A percentile compares a stretch with the other conserved stretches of the same genome.
phyloP scores from a whole-genome alignment of 2,329 filamentous ascomycete genomes.

The Venturia aucupariae region DNA sequence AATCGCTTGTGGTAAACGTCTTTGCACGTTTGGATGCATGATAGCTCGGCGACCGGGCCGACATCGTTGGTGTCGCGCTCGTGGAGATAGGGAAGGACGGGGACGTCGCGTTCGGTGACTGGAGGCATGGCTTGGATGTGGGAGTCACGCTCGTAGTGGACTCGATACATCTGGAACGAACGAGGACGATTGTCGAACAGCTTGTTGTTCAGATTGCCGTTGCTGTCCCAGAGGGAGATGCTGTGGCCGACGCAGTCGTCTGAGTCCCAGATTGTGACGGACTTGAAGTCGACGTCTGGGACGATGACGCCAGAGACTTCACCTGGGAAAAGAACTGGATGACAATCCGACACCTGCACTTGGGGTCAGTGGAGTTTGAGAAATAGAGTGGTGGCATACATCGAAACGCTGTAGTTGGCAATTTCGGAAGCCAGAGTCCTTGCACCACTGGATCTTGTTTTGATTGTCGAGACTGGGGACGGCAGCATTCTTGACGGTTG shows the following conservation, averaged over 20 bases:
- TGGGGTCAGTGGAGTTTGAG: neutral
- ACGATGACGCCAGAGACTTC: conserved; percentile 1
- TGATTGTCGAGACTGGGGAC: neutral
- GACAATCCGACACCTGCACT: neutral
- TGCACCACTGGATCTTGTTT: conserved; percentile 1
- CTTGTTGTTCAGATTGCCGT: neutral
- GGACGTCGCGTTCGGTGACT: neutral
- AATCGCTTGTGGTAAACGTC: neutral
- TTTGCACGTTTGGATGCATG: neutral
- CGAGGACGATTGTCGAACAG: neutral
- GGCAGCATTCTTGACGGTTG: neutral
- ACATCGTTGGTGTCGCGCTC: neutral
- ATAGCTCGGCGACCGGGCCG: neutral
- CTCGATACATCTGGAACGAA: neutral
- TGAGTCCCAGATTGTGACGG: neutral
- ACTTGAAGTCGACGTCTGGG: neutral
- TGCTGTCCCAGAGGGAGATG: neutral
- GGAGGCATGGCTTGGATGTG: neutral
- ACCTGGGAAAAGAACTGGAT: neutral
- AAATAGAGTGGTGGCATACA: neutral
- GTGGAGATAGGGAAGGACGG: neutral
- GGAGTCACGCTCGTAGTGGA: neutral
- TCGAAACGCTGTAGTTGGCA: neutral
- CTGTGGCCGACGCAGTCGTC: neutral
- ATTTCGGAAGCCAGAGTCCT: neutral